Base-by-base conservation (phyloP, 129 eudicot species). In the Flaveria ramosissima region DNA sequence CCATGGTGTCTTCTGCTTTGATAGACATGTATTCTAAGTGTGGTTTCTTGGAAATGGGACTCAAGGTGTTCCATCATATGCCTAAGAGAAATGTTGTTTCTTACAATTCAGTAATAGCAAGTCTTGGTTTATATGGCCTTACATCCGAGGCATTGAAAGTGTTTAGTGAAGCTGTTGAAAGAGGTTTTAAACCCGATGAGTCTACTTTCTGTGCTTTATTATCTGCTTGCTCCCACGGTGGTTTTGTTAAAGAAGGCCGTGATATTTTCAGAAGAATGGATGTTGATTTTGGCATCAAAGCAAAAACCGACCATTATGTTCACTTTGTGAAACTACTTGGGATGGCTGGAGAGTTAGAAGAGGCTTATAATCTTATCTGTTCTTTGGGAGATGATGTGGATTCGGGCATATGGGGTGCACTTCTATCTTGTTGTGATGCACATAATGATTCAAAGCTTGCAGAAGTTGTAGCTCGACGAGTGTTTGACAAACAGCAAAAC, bases 1-100 rank as follows among this genome's bases (percentile, higher is more conserved):
- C 85, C 62, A 77, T 77, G 73, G 94, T 92, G 39, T 77, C 92
- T 63, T 86, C 96, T 68, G 94, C 94, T 74, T 90, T 92, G 0
- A 75, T 88, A 36, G 96, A 92, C 82, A 92, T 88, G 98, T 92
- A 92, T 73, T 83, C 95, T 4, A 92, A 90, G 73, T 90, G 98
- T 71, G 98, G 98, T 68, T 86, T 92, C 76, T 71, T 92, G 84
- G 88, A 81, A 9, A 36, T 82, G 51, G 96, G 86, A 20, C 70
- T 81, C 77, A 81, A 68, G 42, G 84, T 86, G 71, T 86, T 84
- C 9, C 15, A 78, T 15, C 24, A 19, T n/a, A 82, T 82, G 84
- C 82, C 84, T 27, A 64, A 30, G 27, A 82, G 79, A 73, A 92
- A 85, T 68, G 76, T 85, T 3, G 83, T 90, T 45, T 76, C 91